These are phyloP conservation scores for Ophiocordyceps camponoti-leonardi DNA, from an alignment of 2,329 filamentous ascomycete genomes.

Conservation along the genomic window DNA sequence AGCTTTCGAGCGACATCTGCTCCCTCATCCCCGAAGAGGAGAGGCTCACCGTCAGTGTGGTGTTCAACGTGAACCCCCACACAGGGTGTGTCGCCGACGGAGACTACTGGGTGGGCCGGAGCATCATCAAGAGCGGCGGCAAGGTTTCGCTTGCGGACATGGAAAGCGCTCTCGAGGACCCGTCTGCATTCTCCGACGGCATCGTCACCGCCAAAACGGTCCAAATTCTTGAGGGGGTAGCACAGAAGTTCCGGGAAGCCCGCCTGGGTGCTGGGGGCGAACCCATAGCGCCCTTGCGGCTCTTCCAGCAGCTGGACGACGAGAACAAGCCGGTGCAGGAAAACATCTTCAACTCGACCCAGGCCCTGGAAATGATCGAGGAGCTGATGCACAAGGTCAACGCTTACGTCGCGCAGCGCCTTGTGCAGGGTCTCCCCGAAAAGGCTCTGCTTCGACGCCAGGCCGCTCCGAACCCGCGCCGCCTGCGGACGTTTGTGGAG, in stretches of 20 bases:
- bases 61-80: conserved; percentile 75
- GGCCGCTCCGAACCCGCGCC: conserved; percentile 66
- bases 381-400: conserved; percentile 93
- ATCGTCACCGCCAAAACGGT: conserved; percentile 59
- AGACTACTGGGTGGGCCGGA: conserved; percentile 86
- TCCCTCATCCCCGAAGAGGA: conserved; percentile 77
- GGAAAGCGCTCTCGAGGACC: conserved; percentile 58
- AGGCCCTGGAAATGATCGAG: conserved; percentile 83
- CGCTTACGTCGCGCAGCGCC: conserved; percentile 69
- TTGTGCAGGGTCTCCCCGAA: conserved; percentile 64
- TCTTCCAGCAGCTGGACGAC: conserved; percentile 88
- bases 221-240: conserved; percentile 62
- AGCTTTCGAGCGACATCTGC: conserved; percentile 74
- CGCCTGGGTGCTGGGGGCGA: conserved; percentile 67
- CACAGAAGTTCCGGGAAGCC: conserved; percentile 78
- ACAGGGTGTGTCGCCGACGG: conserved; percentile 67
- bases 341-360: conserved; percentile 86
- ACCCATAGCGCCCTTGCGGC: conserved; percentile 67
- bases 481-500: conserved; percentile 78
- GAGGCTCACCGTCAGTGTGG: conserved; percentile 76
- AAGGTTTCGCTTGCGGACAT: conserved; percentile 76
- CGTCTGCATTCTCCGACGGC: conserved; percentile 42
- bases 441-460: conserved; percentile 88
- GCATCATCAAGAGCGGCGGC: conserved; percentile 79
- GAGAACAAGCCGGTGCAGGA: conserved; percentile 94